A percentile compares a stretch with the other conserved stretches of the same genome.
Evolutionary conservation across 129 eudicot species (phyloP).

Genomic region (Centrapalus pauciflorus): DNA sequence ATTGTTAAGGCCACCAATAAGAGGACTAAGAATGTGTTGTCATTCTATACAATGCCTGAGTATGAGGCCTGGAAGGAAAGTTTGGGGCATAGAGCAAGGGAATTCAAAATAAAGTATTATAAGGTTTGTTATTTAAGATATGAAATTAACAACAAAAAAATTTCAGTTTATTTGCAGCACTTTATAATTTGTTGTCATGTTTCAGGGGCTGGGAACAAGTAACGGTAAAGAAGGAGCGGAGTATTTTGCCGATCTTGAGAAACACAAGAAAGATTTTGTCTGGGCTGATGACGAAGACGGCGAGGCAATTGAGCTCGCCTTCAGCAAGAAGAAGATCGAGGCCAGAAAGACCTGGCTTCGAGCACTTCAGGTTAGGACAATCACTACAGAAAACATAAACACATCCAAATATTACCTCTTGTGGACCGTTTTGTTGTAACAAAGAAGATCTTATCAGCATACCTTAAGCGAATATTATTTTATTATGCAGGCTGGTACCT

Average conservation of each 20-base stretch:
- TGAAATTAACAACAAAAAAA: not conserved
- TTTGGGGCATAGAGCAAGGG: constrained; percentile 37
- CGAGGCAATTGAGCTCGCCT: constrained; percentile 88
- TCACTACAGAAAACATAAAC: no score
- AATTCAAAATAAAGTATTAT: constrained; percentile 87
- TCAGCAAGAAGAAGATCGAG: constrained; percentile 92
- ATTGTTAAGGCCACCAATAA: constrained; percentile 81
- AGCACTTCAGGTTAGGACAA: constrained; percentile 62
- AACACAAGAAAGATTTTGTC: constrained; percentile 65
- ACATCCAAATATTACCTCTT: no score
- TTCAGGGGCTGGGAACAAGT: constrained; percentile 97
- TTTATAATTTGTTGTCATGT: not conserved
- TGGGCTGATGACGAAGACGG: constrained; percentile 85
- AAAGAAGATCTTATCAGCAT: no score
- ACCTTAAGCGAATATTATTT: not conserved
- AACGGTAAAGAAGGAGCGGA: constrained; percentile 59
- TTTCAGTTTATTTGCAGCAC: not conserved
- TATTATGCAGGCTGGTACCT: constrained; percentile 70
- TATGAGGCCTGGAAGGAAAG: constrained; percentile 70
- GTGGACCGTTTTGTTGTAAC: no score
- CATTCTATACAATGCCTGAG: constrained; percentile 88
- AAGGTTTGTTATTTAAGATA: constrained; percentile 47
- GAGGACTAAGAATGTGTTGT: constrained; percentile 33
- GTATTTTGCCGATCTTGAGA: constrained; percentile 64
- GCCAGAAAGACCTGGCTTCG: constrained; percentile 90